Percentiles rank a stretch among this genome's conserved stretches.
phyloP scores from a whole-genome alignment of 75 land plant genomes.

The Selaginella tamariscina region DNA sequence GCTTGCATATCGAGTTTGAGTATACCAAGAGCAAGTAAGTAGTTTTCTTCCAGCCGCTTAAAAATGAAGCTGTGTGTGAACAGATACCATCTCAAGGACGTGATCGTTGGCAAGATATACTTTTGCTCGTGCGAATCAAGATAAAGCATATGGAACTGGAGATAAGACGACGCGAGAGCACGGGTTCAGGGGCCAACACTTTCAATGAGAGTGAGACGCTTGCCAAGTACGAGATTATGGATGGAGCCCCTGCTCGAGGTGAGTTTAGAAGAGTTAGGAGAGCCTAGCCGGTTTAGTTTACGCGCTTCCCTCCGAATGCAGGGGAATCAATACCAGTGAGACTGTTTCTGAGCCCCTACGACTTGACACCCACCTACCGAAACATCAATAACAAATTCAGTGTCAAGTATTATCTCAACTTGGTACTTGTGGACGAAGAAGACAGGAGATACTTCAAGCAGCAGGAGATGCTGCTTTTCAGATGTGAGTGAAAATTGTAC shows the following conservation, averaged over 20 bases:
- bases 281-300: no score
- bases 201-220: slow-evolving; percentile 96
- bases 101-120: slow-evolving; percentile 94
- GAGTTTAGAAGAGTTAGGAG: no score
- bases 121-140: slow-evolving; percentile 43
- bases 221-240: slow-evolving; percentile 96
- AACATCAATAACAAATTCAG: slow-evolving; percentile 99
- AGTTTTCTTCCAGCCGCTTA: neutral
- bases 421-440: slow-evolving; percentile 97
- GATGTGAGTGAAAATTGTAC: no score
- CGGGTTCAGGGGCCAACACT: slow-evolving; percentile 92
- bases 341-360: slow-evolving; percentile 88
- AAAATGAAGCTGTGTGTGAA: neutral
- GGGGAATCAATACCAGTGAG: slow-evolving; percentile 97
- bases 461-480: slow-evolving; percentile 49
- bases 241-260: slow-evolving; percentile 99
- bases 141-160: slow-evolving; percentile 96
- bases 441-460: slow-evolving; percentile 96
- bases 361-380: slow-evolving; percentile 88
- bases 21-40: slow-evolving; percentile 95
- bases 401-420: slow-evolving; percentile 88
- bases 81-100: slow-evolving; percentile 96
- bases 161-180: slow-evolving; percentile 90
- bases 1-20: slow-evolving; percentile 97
- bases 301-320: slow-evolving; percentile 28